Evolutionary conservation across 2,329 filamentous ascomycete species (phyloP), one percentile per base, ranked within the genome.

Genomic region (Alternaria consortialis): DNA sequence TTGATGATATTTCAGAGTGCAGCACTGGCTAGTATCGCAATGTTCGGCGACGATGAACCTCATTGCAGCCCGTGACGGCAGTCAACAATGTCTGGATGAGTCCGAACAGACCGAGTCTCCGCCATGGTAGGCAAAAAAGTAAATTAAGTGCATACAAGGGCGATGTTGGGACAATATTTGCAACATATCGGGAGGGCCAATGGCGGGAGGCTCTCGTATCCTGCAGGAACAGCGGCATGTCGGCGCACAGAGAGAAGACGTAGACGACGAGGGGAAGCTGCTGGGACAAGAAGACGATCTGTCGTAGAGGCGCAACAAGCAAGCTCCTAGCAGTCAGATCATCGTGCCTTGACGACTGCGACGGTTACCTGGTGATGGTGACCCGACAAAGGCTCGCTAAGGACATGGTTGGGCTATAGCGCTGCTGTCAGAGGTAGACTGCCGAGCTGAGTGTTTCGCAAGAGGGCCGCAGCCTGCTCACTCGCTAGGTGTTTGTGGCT

Each of bases 111-210:
- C 37, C 40, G 42, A 48, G 36, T 20, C 31, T 60, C 20, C 11
- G 29, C 58, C 34, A 60, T 50, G 52, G 62, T 55, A 59, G 58
- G 56, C 54, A 57, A 63, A 62, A 40, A 53, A 37, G 65, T 71
- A 73, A 67, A 76, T 74, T 73, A 72, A 74, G 60, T 51, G 62
- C 58, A 72, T 74, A 60, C 43, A 66, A 53, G 58, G 56, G 53
- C 53, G 47, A 62, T 69, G 71, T 69, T 74, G 68, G 68, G 69
- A 62, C 62, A 59, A 62, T 62, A 58, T 61, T 65, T 65, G 66
- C 60, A 62, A 54, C 63, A 66, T 66, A 66, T 64, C 56, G 62
- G 67, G 54, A 54, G 44, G 44, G 64, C 56, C 63, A 65, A 60
- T 58, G 54, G 65, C 64, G 62, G 61, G 50, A 62, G 65, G 69